Conservation (phyloP, 2,329 filamentous ascomycete genomes). For the Dactylonectria macrodidyma region DNA sequence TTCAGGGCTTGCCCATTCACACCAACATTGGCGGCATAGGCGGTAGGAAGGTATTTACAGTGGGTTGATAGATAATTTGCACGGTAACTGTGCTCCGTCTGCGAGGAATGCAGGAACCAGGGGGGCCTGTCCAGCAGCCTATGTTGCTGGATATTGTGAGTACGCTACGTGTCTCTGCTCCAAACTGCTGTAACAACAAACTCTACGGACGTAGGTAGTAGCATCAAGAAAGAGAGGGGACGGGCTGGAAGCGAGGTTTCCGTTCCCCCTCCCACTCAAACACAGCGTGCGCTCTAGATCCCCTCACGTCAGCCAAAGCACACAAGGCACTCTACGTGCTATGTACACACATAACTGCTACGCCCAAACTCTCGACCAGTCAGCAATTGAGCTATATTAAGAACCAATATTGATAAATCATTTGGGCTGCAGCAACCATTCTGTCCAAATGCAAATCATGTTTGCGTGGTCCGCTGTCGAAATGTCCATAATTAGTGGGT, state of each 20-base stretch:
- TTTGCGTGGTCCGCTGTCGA: constrained; percentile 4
- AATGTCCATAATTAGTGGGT: constrained; percentile 3
- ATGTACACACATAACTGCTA: neutral
- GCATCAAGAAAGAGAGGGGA: constrained; percentile 10
- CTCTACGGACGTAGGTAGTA: neutral
- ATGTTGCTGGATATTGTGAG: constrained; percentile 5
- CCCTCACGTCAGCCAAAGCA: constrained; percentile 29
- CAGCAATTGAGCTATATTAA: constrained; percentile 22
- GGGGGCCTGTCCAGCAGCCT: neutral
- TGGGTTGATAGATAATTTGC: neutral
- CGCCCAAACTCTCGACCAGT: constrained; percentile 9
- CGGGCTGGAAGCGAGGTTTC: constrained; percentile 12
- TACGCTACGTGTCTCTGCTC: constrained; percentile 11
- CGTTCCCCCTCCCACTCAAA: constrained; percentile 24
- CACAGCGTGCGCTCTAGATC: neutral
- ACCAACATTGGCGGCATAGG: neutral
- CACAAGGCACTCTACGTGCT: neutral
- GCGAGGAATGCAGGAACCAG: constrained; percentile 22
- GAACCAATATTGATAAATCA: constrained; percentile 8
- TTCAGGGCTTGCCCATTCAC: neutral
- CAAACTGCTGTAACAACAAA: neutral
- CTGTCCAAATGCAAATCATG: constrained; percentile 6
- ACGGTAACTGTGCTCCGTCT: constrained; percentile 3
- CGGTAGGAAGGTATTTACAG: too few species aligned
- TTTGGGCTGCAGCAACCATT: constrained; percentile 1